Base-by-base conservation (phyloP, 768 basidiomycete genomes). In the Lanmaoa rubissima region DNA sequence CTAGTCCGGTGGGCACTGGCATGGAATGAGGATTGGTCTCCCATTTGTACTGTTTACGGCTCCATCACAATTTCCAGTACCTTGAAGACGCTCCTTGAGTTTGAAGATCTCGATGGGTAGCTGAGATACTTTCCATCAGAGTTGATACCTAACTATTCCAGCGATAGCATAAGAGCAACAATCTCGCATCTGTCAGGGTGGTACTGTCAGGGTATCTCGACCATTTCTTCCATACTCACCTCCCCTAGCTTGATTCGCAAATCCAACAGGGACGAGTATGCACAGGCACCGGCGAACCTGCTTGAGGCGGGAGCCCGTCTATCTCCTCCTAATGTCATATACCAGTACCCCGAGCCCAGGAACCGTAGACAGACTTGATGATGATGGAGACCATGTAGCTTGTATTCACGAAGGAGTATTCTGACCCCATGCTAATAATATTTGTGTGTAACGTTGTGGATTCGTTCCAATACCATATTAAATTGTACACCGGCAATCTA, bases 121-220 rank as follows among this genome's bases (percentile, higher is more conserved):
- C 14, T 4, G 4, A n/a, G 7, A 9, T 74, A 74, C 59, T 73
- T 72, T 64, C 84, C 85, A 28, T 82, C 82, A 1, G 87, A 86
- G 65, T 87, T 86, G 8, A 79, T 49, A 21, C 83, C 84, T 5
- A 85, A 60, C 40, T 65, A 75, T 38, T 85, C 87, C 41, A 88
- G 79, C 14, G 80, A 61, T 5, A 86, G 87, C 6, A 85, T 80
- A 21, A 86, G 78, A 4, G 74, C 66, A 6, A 77, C 68, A 65
- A 69, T 68, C 28, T 69, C 3, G 53, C 63, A 52, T 68, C 60
- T 2, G 66, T 69, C 6, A 58, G 65, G 12, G 45, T 48, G 5
- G 58, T 58, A 10, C 2, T 24, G 21, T 24, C 3, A 24, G 21
- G 21, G 21, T 24, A 24, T 24, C 21, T 24, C 21, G 21, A 24